phyloP scores from a whole-genome alignment of 2,329 filamentous ascomycete species.

The Cladobotryum mycophilum region DNA sequence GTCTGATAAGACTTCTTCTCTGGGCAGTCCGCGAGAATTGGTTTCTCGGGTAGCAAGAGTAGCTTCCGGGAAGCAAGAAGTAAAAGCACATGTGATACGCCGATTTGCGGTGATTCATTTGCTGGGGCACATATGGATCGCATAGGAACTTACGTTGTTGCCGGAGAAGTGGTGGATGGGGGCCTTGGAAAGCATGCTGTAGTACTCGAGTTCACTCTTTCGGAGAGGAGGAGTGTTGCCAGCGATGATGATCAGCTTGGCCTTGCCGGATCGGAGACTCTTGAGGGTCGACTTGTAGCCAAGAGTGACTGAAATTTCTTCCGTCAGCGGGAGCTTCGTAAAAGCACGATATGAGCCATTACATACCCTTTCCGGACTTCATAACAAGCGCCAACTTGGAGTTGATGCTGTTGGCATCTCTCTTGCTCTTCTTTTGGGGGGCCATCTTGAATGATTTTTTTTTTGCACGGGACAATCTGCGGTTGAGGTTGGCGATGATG shows the following conservation, averaged over 20 bases:
- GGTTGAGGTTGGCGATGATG: conserved; percentile 28
- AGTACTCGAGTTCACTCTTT: conserved; percentile 97
- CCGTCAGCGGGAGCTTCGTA: not conserved
- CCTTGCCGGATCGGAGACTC: conserved; percentile 89
- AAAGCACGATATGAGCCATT: not conserved
- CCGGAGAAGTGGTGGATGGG: conserved; percentile 96
- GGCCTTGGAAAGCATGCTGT: conserved; percentile 88
- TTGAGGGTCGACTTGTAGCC: conserved; percentile 56
- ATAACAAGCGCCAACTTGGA: conserved; percentile 56
- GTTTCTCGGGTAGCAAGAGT: conserved; percentile 17
- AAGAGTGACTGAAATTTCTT: conserved; percentile 29
- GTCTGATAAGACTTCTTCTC: conserved; percentile 81
- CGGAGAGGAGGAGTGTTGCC: conserved; percentile 97
- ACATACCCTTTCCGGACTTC: conserved; percentile 69
- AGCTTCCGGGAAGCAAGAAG: conserved; percentile 13
- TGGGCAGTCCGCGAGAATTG: conserved; percentile 54
- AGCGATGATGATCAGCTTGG: conserved; percentile 90
- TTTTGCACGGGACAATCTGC: conserved; percentile 17
- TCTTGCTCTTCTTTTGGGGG: conserved; percentile 73
- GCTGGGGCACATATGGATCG: conserved; percentile 19
- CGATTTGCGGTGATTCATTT: conserved; percentile 10
- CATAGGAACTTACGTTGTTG: conserved; percentile 84
- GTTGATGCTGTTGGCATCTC: conserved; percentile 69
- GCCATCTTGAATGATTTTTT: conserved; percentile 54
- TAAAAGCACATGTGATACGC: conserved; percentile 1